Percentiles rank a stretch among this genome's conserved stretches.
Conservation (phyloP, 2,329 filamentous ascomycete genomes). For the Coleophoma cylindrospora region DNA sequence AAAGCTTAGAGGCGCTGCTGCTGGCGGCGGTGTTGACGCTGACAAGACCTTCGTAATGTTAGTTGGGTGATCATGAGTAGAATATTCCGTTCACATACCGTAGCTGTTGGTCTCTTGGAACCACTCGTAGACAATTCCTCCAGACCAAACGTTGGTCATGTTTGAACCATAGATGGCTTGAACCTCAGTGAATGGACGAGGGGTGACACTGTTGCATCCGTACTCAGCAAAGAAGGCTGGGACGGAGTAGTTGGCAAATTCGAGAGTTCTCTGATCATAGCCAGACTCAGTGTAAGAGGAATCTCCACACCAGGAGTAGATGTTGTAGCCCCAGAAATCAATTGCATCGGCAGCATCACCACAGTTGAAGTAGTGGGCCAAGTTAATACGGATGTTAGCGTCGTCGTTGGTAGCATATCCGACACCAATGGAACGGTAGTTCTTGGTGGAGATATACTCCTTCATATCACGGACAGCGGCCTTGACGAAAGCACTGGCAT, state of each 20-base stretch:
- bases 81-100: slow-evolving; percentile 42
- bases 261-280: slow-evolving; percentile 75
- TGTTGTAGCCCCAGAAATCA: slow-evolving; percentile 99
- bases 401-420: slow-evolving; percentile 97
- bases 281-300: slow-evolving; percentile 73
- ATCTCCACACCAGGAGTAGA: slow-evolving; percentile 97
- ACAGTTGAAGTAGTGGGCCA: slow-evolving; percentile 95
- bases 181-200: slow-evolving; percentile 82
- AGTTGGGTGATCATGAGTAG: slow-evolving; percentile 3
- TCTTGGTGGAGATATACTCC: slow-evolving; percentile 79
- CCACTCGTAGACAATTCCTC: slow-evolving; percentile 99
- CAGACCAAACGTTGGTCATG: slow-evolving; percentile 87
- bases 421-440: slow-evolving; percentile 76
- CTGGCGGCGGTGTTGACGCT: slow-evolving; percentile 39
- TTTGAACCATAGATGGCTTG: slow-evolving; percentile 69
- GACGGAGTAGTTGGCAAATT: slow-evolving; percentile 85
- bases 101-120: slow-evolving; percentile 89
- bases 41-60: slow-evolving; percentile 55
- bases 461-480: slow-evolving; percentile 96
- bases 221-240: slow-evolving; percentile 99
- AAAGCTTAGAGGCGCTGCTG: slow-evolving; percentile 57
- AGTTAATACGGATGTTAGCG: slow-evolving; percentile 69
- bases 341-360: slow-evolving; percentile 63
- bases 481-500: slow-evolving; percentile 92
- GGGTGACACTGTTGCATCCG: slow-evolving; percentile 73